These are phyloP conservation scores for Typha latifolia DNA, from an alignment of 176 grass and related monocot species.

Conservation along the genomic window DNA sequence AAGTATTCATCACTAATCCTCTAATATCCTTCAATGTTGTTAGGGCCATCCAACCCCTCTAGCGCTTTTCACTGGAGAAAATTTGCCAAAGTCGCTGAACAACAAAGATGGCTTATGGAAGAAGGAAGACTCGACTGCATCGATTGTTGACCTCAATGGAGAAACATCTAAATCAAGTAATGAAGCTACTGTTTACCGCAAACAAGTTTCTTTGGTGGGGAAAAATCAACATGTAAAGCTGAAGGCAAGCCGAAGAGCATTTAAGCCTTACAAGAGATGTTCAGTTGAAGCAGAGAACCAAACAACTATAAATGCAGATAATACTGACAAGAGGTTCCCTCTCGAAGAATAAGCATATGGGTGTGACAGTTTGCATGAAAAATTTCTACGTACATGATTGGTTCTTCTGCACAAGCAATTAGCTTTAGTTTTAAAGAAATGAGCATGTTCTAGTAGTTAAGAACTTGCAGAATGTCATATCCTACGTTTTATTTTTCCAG, in stretches of 20 bases:
- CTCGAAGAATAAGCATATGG: slow-evolving; percentile 8
- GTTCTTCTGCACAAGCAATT: not conserved
- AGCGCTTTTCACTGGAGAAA: not conserved
- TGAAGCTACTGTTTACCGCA: not conserved
- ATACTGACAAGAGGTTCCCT: slow-evolving; percentile 8
- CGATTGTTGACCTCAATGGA: not conserved
- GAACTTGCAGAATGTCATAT: too few species aligned
- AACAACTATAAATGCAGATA: not conserved
- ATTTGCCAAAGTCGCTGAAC: not conserved
- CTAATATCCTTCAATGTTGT: slow-evolving; percentile 5
- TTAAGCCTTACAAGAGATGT: slow-evolving; percentile 21
- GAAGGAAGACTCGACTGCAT: not conserved
- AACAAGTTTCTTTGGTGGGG: not conserved
- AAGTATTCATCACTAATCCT: not conserved
- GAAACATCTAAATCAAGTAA: not conserved
- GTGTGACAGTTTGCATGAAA: not conserved
- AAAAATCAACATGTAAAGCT: not conserved
- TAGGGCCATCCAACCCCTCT: not conserved
- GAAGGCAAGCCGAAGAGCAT: slow-evolving; percentile 4
- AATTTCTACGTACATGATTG: not conserved
- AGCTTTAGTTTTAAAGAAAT: not conserved
- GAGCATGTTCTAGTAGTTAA: too few species aligned
- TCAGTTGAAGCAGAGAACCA: slow-evolving; percentile 11
- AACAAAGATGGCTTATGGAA: not conserved
- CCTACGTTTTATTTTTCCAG: too few species aligned